Evolutionary conservation across 257 asterid genomes (phyloP).

Genomic region (Ophiorrhiza pumila): DNA sequence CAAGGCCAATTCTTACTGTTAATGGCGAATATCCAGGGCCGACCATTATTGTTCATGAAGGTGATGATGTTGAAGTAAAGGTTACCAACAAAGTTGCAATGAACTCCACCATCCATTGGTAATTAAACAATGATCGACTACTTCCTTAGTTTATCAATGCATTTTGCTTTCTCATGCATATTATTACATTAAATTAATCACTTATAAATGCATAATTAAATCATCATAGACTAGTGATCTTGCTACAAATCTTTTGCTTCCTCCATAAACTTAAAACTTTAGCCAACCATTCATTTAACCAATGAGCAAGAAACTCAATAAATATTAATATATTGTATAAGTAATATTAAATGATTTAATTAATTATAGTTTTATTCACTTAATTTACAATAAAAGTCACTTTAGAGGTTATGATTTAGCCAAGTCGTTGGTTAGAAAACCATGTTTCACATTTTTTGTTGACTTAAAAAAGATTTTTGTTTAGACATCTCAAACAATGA

Average conservation of each 20-base stretch:
- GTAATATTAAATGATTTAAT: too few relatives aligned
- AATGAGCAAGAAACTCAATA: neutral
- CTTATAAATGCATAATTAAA: too few relatives aligned
- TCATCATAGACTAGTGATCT: too few relatives aligned
- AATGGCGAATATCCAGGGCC: conserved; percentile 80
- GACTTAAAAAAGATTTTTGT: neutral
- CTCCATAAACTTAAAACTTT: too few relatives aligned
- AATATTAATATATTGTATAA: too few relatives aligned
- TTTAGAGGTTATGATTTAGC: too few relatives aligned
- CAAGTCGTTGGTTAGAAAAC: too few relatives aligned
- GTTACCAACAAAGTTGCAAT: conserved; percentile 50
- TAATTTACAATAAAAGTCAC: too few relatives aligned
- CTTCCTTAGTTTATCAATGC: neutral
- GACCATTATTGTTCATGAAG: conserved; percentile 61
- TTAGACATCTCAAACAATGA: neutral
- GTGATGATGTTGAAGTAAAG: conserved; percentile 56
- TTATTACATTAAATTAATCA: too few relatives aligned
- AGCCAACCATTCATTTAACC: neutral
- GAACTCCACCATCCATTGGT: conserved; percentile 84
- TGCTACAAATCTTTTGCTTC: too few relatives aligned
- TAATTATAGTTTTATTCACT: too few relatives aligned
- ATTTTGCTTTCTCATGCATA: neutral
- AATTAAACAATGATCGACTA: neutral
- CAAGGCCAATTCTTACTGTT: conserved; percentile 47
- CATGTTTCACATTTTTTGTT: too few relatives aligned